Evolutionary conservation across 371 early-diverging fungal genomes (phyloP).

Genomic region (Mortierella sp.): DNA sequence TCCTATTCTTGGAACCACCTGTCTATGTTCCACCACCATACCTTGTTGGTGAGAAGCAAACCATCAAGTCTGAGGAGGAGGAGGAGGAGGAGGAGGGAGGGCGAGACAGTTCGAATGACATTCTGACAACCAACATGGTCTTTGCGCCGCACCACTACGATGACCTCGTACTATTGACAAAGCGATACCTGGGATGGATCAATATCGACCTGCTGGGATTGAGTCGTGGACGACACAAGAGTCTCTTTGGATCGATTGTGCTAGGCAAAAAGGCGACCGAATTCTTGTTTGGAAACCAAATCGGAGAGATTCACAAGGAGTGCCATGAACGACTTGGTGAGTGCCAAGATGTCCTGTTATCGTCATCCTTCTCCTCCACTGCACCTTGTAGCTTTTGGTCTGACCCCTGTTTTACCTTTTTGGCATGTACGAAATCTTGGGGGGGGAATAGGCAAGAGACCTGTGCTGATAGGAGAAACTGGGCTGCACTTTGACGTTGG

Average conservation of each 20-base stretch:
- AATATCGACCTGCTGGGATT: constrained; percentile 73
- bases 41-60: constrained; percentile 12
- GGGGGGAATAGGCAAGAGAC: constrained; percentile 56
- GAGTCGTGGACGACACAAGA: constrained; percentile 67
- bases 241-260: constrained; percentile 62
- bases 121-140: constrained; percentile 56
- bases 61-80: not conserved
- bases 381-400: not conserved
- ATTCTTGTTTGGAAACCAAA: constrained; percentile 66
- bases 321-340: constrained; percentile 59
- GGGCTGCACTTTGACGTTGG: constrained; percentile 76
- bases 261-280: constrained; percentile 68
- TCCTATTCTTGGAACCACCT: constrained; percentile 75
- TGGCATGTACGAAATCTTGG: no score
- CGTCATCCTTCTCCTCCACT: not conserved
- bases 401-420: not conserved
- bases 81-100: no score
- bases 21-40: constrained; percentile 68
- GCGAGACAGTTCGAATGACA: no score
- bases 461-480: constrained; percentile 75
- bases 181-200: constrained; percentile 66
- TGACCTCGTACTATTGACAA: constrained; percentile 71
- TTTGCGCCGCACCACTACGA: constrained; percentile 84
- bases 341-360: not conserved
- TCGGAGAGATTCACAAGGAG: constrained; percentile 63